These are phyloP conservation scores for Tolypocladium tundrense DNA, from an alignment of 2,329 filamentous ascomycete genomes.

Conservation along the genomic window DNA sequence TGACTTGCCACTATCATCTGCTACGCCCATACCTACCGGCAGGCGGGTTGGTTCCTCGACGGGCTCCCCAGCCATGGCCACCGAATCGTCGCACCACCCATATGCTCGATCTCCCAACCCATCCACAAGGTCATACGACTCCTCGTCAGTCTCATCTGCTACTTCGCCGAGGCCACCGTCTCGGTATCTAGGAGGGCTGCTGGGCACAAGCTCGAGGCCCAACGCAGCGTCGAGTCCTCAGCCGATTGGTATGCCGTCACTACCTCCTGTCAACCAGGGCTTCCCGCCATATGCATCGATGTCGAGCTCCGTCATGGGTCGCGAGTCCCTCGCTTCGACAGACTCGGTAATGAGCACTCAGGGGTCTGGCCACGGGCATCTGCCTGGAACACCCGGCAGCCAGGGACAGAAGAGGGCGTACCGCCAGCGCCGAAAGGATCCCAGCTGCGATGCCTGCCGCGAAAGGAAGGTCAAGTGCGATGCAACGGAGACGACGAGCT, in stretches of 20 bases:
- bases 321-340: slow-evolving; percentile 49
- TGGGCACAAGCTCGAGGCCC: slow-evolving; percentile 40
- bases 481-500: slow-evolving; percentile 90
- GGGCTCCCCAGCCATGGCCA: slow-evolving; percentile 29
- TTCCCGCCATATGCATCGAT: slow-evolving; percentile 46
- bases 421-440: slow-evolving; percentile 88
- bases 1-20: not conserved
- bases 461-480: slow-evolving; percentile 85
- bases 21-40: not conserved
- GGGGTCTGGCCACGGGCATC: slow-evolving; percentile 24
- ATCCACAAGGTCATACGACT: slow-evolving; percentile 53
- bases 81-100: slow-evolving; percentile 41
- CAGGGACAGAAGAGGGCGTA: slow-evolving; percentile 88
- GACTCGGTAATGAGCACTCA: slow-evolving; percentile 48
- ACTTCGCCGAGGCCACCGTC: slow-evolving; percentile 46
- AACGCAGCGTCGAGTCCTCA: slow-evolving; percentile 39
- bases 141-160: slow-evolving; percentile 52
- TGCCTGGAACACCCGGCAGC: slow-evolving; percentile 28
- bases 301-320: slow-evolving; percentile 39
- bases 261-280: slow-evolving; percentile 35
- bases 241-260: slow-evolving; percentile 41
- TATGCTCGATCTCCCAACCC: slow-evolving; percentile 53
- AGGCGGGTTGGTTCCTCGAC: slow-evolving; percentile 4
- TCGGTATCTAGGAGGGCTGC: slow-evolving; percentile 40
- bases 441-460: slow-evolving; percentile 92